A percentile compares a stretch with the other conserved stretches of the same genome.
phyloP scores from a whole-genome alignment of 768 basidiomycete species.

The Pisolithus tinctorius region DNA sequence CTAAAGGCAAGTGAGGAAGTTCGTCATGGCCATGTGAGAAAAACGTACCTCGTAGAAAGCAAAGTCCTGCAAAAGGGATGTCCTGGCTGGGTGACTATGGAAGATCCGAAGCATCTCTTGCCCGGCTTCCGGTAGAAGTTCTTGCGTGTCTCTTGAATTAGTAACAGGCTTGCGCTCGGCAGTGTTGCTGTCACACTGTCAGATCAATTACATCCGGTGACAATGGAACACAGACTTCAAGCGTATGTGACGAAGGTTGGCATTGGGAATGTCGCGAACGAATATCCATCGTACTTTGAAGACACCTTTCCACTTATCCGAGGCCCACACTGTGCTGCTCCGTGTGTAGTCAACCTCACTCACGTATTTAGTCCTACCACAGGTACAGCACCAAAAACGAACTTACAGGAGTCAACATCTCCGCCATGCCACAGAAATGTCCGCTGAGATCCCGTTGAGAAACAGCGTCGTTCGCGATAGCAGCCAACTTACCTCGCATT shows the following conservation, averaged over 20 bases:
- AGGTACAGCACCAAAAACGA: background rate
- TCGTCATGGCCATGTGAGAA: background rate
- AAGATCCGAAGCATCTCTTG: conserved; percentile 97
- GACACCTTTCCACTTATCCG: conserved; percentile 99
- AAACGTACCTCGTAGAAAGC: conserved; percentile 78
- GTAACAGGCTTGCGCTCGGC: conserved; percentile 98
- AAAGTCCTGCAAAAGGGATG: conserved; percentile 89
- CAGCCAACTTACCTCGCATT: conserved; percentile 63
- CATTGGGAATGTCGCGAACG: conserved; percentile 91
- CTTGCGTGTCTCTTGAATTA: conserved; percentile 96
- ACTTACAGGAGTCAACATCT: conserved; percentile 89
- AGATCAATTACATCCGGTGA: conserved; percentile 7
- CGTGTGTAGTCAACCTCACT: conserved; percentile 82
- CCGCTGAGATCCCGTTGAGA: conserved; percentile 44
- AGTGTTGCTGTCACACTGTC: conserved; percentile 64
- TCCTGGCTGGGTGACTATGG: conserved; percentile 86
- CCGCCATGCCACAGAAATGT: conserved; percentile 98
- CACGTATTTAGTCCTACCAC: background rate
- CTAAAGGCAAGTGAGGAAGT: conserved; percentile 30
- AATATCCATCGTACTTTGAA: conserved; percentile 99
- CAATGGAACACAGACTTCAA: conserved; percentile 47
- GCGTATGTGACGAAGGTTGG: conserved; percentile 83
- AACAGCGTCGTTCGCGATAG: background rate
- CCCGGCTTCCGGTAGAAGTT: conserved; percentile 91
- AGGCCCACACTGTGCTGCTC: conserved; percentile 97